Percentiles rank a stretch among this genome's conserved stretches.
Evolutionary conservation across 2,329 filamentous ascomycete species (phyloP).

Genomic region (Alternaria gansuensis): DNA sequence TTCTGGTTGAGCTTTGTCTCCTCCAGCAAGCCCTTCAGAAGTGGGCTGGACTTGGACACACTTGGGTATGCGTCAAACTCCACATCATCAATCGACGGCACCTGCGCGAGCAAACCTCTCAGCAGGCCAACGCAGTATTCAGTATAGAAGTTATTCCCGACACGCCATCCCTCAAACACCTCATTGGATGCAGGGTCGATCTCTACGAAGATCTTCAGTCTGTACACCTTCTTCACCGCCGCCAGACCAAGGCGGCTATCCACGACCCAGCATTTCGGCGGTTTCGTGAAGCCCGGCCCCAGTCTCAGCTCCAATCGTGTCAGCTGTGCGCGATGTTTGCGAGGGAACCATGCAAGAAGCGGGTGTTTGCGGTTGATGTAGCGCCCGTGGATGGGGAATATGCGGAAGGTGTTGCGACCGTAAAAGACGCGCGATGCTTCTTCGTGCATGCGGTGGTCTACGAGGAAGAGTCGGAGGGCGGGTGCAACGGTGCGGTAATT

Average conservation of each 20-base stretch:
- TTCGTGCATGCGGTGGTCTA: slow-evolving; percentile 60
- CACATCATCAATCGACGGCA: slow-evolving; percentile 66
- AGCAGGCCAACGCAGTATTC: slow-evolving; percentile 69
- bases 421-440: slow-evolving; percentile 64
- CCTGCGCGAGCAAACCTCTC: slow-evolving; percentile 62
- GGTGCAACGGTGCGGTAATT: slow-evolving; percentile 70
- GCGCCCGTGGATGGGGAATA: slow-evolving; percentile 63
- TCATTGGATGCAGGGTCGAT: slow-evolving; percentile 72
- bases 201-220: slow-evolving; percentile 74
- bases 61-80: slow-evolving; percentile 75
- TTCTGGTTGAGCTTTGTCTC: slow-evolving; percentile 61
- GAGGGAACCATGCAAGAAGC: slow-evolving; percentile 71
- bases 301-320: slow-evolving; percentile 74
- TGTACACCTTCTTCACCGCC: slow-evolving; percentile 68
- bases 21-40: slow-evolving; percentile 69
- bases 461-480: slow-evolving; percentile 72
- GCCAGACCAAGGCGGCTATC: slow-evolving; percentile 69
- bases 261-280: slow-evolving; percentile 75
- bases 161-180: slow-evolving; percentile 73
- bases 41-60: slow-evolving; percentile 70
- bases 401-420: slow-evolving; percentile 61
- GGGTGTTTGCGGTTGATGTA: slow-evolving; percentile 78
- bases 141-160: slow-evolving; percentile 74
- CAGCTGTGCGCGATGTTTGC: slow-evolving; percentile 67
- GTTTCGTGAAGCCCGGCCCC: slow-evolving; percentile 75